Evolutionary conservation across 1,284 basidiomycete genomes (phyloP), one percentile per base, ranked within the genome.

Genomic region (Lentinus polychrous): DNA sequence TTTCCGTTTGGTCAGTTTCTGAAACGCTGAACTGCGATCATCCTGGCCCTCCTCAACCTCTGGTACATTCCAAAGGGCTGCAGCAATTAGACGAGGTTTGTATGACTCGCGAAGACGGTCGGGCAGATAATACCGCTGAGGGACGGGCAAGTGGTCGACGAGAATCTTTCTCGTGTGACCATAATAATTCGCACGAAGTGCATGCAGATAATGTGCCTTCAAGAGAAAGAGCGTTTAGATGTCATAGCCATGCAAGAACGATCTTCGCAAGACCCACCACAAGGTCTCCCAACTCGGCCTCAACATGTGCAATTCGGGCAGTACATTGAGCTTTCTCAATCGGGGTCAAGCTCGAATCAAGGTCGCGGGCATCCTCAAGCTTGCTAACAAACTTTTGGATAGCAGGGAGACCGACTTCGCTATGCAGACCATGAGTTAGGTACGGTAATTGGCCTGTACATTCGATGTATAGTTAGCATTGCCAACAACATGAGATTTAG

Each of bases 111-210:
- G 75, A 39, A 90, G 73, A 14, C 86, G 75, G 6, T 63, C 60
- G 0, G 86, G 82, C 1, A 87, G 74, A 57, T 83, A 91, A 60
- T 87, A 89, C 5, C 78, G 73, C 54, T 85, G 83, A 1, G 86
- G 87, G 2, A 83, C 50, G 12, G 79, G 73, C 48, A 86, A 76
- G 53, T 80, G 64, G 11, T 74, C 71, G 1, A 73, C 76, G 24
- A 89, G 65, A 0, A 72, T 64, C 2, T 74, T 74, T 43, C 73
- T 72, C 2, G 75, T 83, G 44, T 84, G 56, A 8, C 67, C 66
- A 53, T 60, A 66, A 73, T 83, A 90, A 55, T 91, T 91, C 34
- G 68, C 67, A 33, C 75, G 64, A 24, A 78, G 66, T 3, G 81
- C 76, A 58, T 79, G 90, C 34, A 86, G 67, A 52, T 72, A 72